Evolutionary conservation across 2,329 filamentous ascomycete genomes (phyloP), one percentile per base, ranked within the genome.

Genomic region (Proliferodiscus dingleyae): DNA sequence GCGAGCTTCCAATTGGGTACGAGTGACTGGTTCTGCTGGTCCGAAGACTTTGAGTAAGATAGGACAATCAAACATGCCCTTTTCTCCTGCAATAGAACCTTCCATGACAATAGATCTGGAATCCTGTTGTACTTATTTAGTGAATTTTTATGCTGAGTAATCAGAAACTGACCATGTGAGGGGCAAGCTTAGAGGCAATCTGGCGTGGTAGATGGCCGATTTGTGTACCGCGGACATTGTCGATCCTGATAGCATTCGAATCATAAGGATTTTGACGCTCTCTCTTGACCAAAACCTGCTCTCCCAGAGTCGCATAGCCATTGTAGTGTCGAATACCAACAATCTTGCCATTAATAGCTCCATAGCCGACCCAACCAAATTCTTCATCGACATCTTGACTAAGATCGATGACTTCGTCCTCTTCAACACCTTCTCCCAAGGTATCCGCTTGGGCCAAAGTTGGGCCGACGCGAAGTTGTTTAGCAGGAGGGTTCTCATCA

Each of bases 131-230:
- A 57, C 19, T 61, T 33, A 54, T 59, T 24, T 52, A 37, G 19
- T 7, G 16, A 1, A 29, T 33, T 8, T 23, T 16, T 18, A 9
- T 5, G 29, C 3, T 2, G 34, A 13, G 10, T 5, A 4, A 43
- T 16, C 50, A 68, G 5, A 24, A 11, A 58, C 70, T 58, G 64
- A 84, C 82, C 61, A 94, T 73, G 60, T 87, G 89, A 2, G 75
- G 77, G 0, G 87, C 81, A 43, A 95, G 68, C 64, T 86, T 91
- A n/a, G 72, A 68, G 1, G 82, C 87, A 18, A 88, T 60, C 1
- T 67, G 71, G 10, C 79, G 72, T 5, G 86, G 84, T 32, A 95
- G 71, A 64, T 95, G 88, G 1, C 89, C 89, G 56, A 95, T 87
- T 58, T 94, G 88, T 6, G 66, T 63, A 13, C 80, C 77, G 59